phyloP scores from a whole-genome alignment of 1,284 basidiomycete species.

The Naganishia sp. region DNA sequence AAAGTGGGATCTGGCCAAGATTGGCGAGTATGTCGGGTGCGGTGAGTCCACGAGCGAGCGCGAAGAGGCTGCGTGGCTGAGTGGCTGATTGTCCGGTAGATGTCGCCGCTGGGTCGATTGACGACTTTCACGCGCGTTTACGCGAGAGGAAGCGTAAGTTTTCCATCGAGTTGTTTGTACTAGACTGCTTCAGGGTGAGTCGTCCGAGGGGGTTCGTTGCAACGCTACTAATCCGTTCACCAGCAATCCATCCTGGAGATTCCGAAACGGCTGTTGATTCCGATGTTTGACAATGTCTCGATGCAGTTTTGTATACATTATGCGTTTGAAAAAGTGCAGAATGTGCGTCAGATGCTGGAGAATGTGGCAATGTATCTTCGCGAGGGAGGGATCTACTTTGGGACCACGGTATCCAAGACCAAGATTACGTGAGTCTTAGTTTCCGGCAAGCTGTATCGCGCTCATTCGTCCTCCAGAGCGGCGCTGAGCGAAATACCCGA shows the following conservation, averaged over 20 bases:
- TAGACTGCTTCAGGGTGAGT: slow-evolving; percentile 80
- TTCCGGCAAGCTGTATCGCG: not conserved
- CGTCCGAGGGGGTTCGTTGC: too few relatives aligned
- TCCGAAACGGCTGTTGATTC: slow-evolving; percentile 60
- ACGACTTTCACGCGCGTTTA: slow-evolving; percentile 78
- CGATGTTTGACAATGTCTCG: slow-evolving; percentile 83
- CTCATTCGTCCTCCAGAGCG: slow-evolving; percentile 57
- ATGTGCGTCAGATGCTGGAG: slow-evolving; percentile 86
- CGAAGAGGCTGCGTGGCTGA: not conserved
- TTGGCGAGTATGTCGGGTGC: slow-evolving; percentile 76
- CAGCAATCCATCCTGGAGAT: slow-evolving; percentile 69
- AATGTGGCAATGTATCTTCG: slow-evolving; percentile 83
- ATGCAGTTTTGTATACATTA: slow-evolving; percentile 99
- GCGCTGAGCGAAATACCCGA: slow-evolving; percentile 68
- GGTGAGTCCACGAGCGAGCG: slow-evolving; percentile 60
- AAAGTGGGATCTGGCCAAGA: slow-evolving; percentile 90
- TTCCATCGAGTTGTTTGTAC: slow-evolving; percentile 75
- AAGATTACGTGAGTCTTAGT: slow-evolving; percentile 67
- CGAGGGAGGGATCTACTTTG: slow-evolving; percentile 83
- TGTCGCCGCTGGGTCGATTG: slow-evolving; percentile 83
- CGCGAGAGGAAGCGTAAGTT: slow-evolving; percentile 61
- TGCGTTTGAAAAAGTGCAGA: slow-evolving; percentile 85
- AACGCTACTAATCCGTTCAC: slow-evolving; percentile 15
- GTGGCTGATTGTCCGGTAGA: slow-evolving; percentile 59
- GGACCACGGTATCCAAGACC: slow-evolving; percentile 87